Base-by-base conservation (phyloP, 164 flowering plant species). In the Hamamelis virginiana region DNA sequence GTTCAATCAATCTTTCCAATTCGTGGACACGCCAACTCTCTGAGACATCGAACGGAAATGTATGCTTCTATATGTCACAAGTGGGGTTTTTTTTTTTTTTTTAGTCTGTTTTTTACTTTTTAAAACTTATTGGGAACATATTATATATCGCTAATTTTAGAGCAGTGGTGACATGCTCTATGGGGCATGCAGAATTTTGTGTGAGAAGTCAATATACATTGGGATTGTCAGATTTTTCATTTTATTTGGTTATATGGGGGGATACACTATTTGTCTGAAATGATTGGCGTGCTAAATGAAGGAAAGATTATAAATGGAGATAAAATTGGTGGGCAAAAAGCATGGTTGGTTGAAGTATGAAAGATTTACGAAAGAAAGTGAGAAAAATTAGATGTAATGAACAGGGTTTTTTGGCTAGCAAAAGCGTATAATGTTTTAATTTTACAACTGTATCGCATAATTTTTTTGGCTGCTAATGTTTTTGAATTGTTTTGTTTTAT, bases 1-100 rank as follows among this genome's bases (percentile, higher is more conserved):
- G 97, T 50, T 90, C 98, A 25, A 74, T 91, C 66, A 92, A 91
- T 81, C 93, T 95, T 50, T 81, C 97, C 67, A 95, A 95, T 80
- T 47, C 80, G 18, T 95, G 99, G 99, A 91, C 90, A 50, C 94
- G 98, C n/a, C 91, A 91, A 71, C 88, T 95, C 23, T 88, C 99
- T 59, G 92, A 91, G 48, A 81, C 93, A 64, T 62, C 97, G 28
- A 81, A 61, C 75, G 99, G 92, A 82, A 86, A 86, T 84, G 99
- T 92, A 85, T 53, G 83, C 64, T 67, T 59, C 43, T 52, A 66
- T 33, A 43, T 53, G 9, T 48, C 47, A 33, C 33, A 23, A 45
- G 10, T 57, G 27, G 43, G 22, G 52, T 66, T 47, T 25, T 41
- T 62, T 66, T 19, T 27, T 16, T 27, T 43, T 28, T 44, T 10